Conservation (phyloP, 176 grass and related monocot genomes). For the Miscanthus lutarioriparius region DNA sequence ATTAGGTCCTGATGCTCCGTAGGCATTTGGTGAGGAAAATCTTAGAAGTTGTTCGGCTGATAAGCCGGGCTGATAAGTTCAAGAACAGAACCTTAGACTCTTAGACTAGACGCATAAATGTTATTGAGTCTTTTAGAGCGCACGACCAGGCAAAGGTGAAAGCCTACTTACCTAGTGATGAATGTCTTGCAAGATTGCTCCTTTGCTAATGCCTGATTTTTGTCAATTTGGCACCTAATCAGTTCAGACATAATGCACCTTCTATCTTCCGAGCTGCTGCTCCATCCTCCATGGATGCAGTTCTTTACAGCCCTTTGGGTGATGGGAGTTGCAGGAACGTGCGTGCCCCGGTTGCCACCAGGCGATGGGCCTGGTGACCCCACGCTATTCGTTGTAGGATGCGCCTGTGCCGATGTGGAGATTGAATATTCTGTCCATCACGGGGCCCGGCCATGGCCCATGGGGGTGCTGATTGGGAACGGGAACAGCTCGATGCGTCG, state of each 20-base stretch:
- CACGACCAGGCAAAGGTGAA: neutral
- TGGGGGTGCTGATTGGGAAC: constrained; percentile 1
- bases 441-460: neutral
- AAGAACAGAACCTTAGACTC: neutral
- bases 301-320: neutral
- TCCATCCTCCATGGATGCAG: neutral
- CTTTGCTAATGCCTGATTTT: constrained; percentile 1
- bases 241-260: neutral
- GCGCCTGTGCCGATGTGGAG: constrained; percentile 20
- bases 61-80: no score
- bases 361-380: constrained; percentile 13
- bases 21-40: constrained; percentile 2
- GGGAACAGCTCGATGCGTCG: constrained; percentile 19
- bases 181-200: neutral
- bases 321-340: constrained; percentile 22
- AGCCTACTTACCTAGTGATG: neutral
- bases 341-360: constrained; percentile 13
- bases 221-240: neutral
- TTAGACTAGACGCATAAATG: neutral
- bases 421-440: constrained; percentile 34
- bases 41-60: no score
- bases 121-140: neutral
- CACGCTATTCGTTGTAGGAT: constrained; percentile 33
- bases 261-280: neutral
- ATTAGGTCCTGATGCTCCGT: neutral